phyloP scores from a whole-genome alignment of 1,139 yeast genomes.

The Sugiyamaella xylanicola region DNA sequence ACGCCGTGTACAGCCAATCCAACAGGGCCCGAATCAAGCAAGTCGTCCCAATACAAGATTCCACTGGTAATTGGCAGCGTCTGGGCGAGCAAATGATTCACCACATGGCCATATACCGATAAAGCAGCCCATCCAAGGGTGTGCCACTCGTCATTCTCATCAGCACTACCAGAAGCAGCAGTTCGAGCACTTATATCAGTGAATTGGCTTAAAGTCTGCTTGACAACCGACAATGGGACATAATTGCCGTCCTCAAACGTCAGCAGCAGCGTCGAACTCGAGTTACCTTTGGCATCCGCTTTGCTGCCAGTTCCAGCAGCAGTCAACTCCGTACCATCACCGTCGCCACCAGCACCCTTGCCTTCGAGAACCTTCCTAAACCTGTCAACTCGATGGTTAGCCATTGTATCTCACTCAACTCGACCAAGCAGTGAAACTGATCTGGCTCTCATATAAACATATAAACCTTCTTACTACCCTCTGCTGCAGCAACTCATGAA shows the following conservation, averaged over 20 bases:
- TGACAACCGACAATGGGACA: constrained; percentile 21
- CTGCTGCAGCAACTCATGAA: neutral
- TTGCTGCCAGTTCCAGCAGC: neutral
- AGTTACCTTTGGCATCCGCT: neutral
- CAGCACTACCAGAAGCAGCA: neutral
- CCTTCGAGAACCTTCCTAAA: constrained; percentile 10
- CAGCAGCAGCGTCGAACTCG: constrained; percentile 15
- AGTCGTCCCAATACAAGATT: constrained; percentile 41
- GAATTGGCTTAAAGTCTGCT: constrained; percentile 12
- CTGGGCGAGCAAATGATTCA: constrained; percentile 35
- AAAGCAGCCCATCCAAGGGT: constrained; percentile 26
- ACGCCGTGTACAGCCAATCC: constrained; percentile 35
- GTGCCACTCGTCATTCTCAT: constrained; percentile 9
- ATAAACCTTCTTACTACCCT: neutral
- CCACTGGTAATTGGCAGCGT: constrained; percentile 41
- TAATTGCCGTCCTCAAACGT: constrained; percentile 17
- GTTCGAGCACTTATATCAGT: neutral
- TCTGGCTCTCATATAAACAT: too few relatives aligned
- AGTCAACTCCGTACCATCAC: neutral
- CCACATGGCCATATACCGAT: constrained; percentile 31
- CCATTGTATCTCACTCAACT: constrained; percentile 7
- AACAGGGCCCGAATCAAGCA: constrained; percentile 30
- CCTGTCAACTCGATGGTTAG: constrained; percentile 13
- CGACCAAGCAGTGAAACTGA: too few relatives aligned
- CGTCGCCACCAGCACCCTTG: constrained; percentile 1